Conservation (phyloP, 2,329 filamentous ascomycete genomes). For the Fusarium keratoplasticum region DNA sequence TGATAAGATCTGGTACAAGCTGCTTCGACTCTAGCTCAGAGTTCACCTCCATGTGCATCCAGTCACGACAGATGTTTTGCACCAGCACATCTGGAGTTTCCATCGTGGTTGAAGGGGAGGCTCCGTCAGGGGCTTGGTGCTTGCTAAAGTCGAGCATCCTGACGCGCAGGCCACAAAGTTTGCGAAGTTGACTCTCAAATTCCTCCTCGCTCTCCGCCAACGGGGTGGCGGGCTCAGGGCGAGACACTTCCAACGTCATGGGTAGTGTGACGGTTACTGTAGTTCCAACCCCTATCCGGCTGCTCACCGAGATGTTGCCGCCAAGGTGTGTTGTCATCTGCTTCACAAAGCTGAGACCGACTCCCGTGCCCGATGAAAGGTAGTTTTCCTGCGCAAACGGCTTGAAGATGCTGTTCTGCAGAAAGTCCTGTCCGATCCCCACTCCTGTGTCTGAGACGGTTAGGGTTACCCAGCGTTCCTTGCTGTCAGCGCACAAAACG, state of each 20-base stretch:
- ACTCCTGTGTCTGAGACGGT: conserved; percentile 72
- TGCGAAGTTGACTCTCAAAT: conserved; percentile 44
- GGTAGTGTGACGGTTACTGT: conserved; percentile 50
- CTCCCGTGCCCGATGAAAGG: conserved; percentile 69
- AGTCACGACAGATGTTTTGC: conserved; percentile 16
- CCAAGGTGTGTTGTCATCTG: conserved; percentile 68
- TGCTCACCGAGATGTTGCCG: conserved; percentile 70
- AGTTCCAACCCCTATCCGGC: conserved; percentile 51
- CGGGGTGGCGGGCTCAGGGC: not conserved
- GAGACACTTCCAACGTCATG: conserved; percentile 25
- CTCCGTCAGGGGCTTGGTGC: not conserved
- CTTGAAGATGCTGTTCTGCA: conserved; percentile 69
- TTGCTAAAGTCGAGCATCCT: conserved; percentile 8
- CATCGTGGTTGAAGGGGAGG: not conserved
- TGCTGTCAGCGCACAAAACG: not conserved
- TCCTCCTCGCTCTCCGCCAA: conserved; percentile 36
- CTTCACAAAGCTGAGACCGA: conserved; percentile 74
- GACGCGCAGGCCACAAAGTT: conserved; percentile 48
- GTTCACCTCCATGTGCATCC: conserved; percentile 37
- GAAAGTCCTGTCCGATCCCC: conserved; percentile 73
- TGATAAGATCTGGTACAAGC: conserved; percentile 43
- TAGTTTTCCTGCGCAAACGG: conserved; percentile 74
- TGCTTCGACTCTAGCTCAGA: not conserved
- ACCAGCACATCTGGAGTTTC: conserved; percentile 10
- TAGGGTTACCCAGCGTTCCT: conserved; percentile 46